Evolutionary conservation across 768 basidiomycete species (phyloP).

Genomic region (Rhizopogon sp.): DNA sequence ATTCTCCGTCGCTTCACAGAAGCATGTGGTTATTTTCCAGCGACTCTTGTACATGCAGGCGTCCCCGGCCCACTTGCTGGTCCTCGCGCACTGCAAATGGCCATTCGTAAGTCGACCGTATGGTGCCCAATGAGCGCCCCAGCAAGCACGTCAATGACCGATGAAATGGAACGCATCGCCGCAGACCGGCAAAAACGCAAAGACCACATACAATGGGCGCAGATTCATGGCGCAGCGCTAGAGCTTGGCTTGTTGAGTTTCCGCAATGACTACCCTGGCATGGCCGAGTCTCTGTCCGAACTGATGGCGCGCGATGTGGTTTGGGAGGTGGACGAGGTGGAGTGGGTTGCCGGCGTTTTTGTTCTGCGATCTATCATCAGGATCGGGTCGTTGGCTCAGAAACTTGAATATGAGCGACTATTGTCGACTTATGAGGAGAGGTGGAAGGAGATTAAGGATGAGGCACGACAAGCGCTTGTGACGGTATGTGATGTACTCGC

Average conservation of each 20-base stretch:
- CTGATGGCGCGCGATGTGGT: slow-evolving; percentile 61
- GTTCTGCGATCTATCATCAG: slow-evolving; percentile 54
- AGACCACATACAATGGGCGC: slow-evolving; percentile 64
- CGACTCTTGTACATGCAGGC: slow-evolving; percentile 47
- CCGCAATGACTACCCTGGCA: slow-evolving; percentile 38
- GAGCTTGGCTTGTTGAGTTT: slow-evolving; percentile 50
- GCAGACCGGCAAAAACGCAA: slow-evolving; percentile 55
- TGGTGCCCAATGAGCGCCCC: slow-evolving; percentile 37
- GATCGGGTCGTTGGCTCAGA: slow-evolving; percentile 43
- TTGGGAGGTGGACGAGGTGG: slow-evolving; percentile 63
- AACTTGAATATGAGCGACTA: slow-evolving; percentile 51
- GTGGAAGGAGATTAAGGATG: slow-evolving; percentile 71
- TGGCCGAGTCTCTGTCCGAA: slow-evolving; percentile 44
- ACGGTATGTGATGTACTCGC: slow-evolving; percentile 29
- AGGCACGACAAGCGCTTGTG: slow-evolving; percentile 56
- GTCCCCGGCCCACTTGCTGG: slow-evolving; percentile 52
- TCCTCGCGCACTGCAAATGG: slow-evolving; percentile 52
- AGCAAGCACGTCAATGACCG: slow-evolving; percentile 35
- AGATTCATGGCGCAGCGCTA: slow-evolving; percentile 59
- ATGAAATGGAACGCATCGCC: slow-evolving; percentile 62
- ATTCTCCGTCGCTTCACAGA: slow-evolving; percentile 50
- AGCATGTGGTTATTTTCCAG: slow-evolving; percentile 46
- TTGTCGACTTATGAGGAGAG: slow-evolving; percentile 54
- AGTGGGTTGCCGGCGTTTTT: slow-evolving; percentile 64
- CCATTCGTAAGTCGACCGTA: slow-evolving; percentile 50